Evolutionary conservation across 257 asterid species (phyloP).

Genomic region (Vinca minor): DNA sequence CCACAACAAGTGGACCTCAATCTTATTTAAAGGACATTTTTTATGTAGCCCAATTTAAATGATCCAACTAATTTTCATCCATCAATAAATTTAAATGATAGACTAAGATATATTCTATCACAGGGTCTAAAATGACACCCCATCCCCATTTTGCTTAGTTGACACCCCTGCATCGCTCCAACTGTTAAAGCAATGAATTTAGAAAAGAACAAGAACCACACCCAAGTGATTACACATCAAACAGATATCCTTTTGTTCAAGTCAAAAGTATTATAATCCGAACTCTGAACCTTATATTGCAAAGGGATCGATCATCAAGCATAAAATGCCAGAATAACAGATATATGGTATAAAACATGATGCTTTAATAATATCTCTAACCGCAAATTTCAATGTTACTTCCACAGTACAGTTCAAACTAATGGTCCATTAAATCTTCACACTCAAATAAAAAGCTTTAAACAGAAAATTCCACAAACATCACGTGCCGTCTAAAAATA

Average conservation of each 20-base stretch:
- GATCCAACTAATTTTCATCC: too few relatives aligned
- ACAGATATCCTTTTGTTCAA: background rate
- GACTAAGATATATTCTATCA: too few relatives aligned
- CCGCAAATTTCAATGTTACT: background rate
- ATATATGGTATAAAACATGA: background rate
- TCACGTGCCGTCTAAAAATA: conserved; percentile 18
- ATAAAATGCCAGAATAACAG: background rate
- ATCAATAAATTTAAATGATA: too few relatives aligned
- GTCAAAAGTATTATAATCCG: background rate
- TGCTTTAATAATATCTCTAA: background rate
- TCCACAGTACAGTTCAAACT: background rate
- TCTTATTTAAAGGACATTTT: too few relatives aligned
- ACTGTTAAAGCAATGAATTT: background rate
- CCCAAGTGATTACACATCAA: background rate
- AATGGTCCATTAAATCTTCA: background rate
- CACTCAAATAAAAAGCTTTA: conserved; percentile 5
- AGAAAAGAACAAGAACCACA: background rate
- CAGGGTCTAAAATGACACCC: too few relatives aligned
- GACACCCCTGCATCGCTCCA: too few relatives aligned
- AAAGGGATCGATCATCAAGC: background rate
- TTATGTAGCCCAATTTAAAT: too few relatives aligned
- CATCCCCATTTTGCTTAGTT: too few relatives aligned
- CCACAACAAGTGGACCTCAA: too few relatives aligned
- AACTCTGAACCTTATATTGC: background rate
- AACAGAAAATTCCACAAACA: background rate